Evolutionary conservation across 2,329 filamentous ascomycete species (phyloP), one percentile per base, ranked within the genome.

Genomic region (Ceratocystiopsis minuta): DNA sequence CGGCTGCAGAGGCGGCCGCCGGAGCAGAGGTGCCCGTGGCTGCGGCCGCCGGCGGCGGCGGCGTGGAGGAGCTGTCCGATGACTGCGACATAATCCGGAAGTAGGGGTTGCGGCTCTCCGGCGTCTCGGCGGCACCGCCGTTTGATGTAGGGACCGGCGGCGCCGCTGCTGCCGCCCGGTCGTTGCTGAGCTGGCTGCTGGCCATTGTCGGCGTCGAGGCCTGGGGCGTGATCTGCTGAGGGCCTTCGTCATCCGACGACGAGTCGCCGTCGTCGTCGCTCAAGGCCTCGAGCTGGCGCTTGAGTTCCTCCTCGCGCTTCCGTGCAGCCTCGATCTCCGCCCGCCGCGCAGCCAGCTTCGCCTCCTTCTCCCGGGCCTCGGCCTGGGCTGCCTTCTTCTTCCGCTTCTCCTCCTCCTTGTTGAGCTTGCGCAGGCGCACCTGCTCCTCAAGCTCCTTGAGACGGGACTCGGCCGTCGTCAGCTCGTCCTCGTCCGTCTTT

Each of bases 341-440:
- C 51, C 84, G 78, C 53, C 90, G 83, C 33, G 82, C 80, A 18
- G 83, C 83, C 49, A 95, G 66, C 56, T 81, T 80, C 41, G 77
- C 68, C 57, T 96, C 88, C 56, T 92, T 87, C 52, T 94, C 84
- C 59, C 85, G 88, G 9, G 86, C 75, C 51, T 90, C 84, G 39
- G 80, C 81, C 54, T 82, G 68, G 11, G 86, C 86, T 17, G 85
- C 88, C 63, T 94, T 87, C 66, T 86, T 90, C 52, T 74, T 80
- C 48, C 79, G 83, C 67, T 93, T 95, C 63, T 95, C 90, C 58
- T 98, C 90, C 51, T 92, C 82, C 61, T 94, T 96, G 67, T 85
- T 88, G 41, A 96, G 64, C 64, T 96, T 98, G 53, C 87, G 85
- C 55, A 87, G 83, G 48, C 78, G 79, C 41, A 96, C 86, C 59